Base-by-base conservation (phyloP, 352 stramenopile genomes). In the Pythium dissimile region DNA sequence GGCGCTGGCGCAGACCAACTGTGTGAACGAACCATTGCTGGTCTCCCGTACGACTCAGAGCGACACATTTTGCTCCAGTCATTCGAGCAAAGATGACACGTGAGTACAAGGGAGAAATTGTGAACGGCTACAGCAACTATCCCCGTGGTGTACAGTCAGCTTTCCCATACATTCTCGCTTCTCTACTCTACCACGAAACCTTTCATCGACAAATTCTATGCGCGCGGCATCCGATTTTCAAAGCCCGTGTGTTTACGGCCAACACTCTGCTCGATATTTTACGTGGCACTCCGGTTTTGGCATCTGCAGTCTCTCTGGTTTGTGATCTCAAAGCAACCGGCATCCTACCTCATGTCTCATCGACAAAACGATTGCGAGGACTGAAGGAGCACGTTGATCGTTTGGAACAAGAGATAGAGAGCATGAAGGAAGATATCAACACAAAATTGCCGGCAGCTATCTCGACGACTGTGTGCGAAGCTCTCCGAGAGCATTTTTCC, bases 1-100 rank as follows among this genome's bases (percentile, higher is more conserved):
- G 48, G 38, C 13, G 39, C 51, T n/a, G 57, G 57, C 23, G 47
- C 34, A 2, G 57, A 54, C 20, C 41, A 64, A 34, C 43, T 54
- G 3, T 54, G 28, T 59, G 42, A 48, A 3, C 48, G 57, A 15
- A 49, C 54, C 26, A 20, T 62, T 11, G 7, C 44, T 20, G 54
- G 54, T 10, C 53, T 61, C 15, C 35, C 54, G 20, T 55, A 55
- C 34, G 37, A 54, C 13, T 48, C 38, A 6, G 51, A 59, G 16
- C 21, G 39, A 27, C 51, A 6, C 51, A 59, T 21, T 59, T 59
- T 23, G 51, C 27, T 12, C 51, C 51, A 32, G 28, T 3, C 16
- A 20, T 59, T 16, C 26, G 24, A 5, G 6, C 13, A 8, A n/a
- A 38, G 6, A 24, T 49, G 12, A 50, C 38, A 9, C 37, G n/a